Evolutionary conservation across 306 rosid genomes (phyloP), one percentile per base, ranked within the genome.

Genomic region (Luffa acutangula): DNA sequence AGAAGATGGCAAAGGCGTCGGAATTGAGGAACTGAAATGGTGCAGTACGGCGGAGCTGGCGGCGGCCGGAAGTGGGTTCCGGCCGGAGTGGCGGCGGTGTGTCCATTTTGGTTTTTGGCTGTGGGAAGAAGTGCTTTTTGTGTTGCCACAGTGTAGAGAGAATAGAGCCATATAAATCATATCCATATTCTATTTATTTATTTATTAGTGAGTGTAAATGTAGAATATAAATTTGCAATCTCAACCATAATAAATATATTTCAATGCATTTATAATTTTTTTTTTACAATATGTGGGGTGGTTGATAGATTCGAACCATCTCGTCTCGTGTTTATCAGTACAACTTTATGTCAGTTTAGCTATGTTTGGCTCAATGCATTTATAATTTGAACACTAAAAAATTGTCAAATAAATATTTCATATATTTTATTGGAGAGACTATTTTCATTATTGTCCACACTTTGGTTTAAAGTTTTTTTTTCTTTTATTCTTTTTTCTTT

Each of bases 71-170:
- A 57, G 78, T 54, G 78, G 51, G 60, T 77, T 43, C 57, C 21
- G 76, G 78, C 97, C 93, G 88, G 81, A 85, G 87, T 4, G 92
- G 92, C 18, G 92, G 64, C 5, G 18, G 48, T 75, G 52, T 34
- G 31, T 83, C 92, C 90, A 86, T 89, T 77, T 84, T 87, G 81
- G 48, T 6, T 65, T 36, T 9, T 45, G 33, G 31, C 43, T 17
- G 70, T n/a, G 81, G 2, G 66, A 45, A 12, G 18, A 62, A 54
- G 36, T 46, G 39, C 20, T 13, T 43, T 17, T 11, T 71, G 76
- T 45, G 76, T 45, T 45, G 41, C 77, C n/a, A 31, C 6, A 1
- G 42, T 73, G 37, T 49, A 15, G 77, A 73, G 60, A 8, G 77
- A 73, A 46, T 13, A 31, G 77, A 73, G 43, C 77, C 77, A 73